A percentile compares a stretch with the other conserved stretches of the same genome.
Evolutionary conservation across 2,329 filamentous ascomycete species (phyloP).

Genomic region (Karstenula rhodostoma): DNA sequence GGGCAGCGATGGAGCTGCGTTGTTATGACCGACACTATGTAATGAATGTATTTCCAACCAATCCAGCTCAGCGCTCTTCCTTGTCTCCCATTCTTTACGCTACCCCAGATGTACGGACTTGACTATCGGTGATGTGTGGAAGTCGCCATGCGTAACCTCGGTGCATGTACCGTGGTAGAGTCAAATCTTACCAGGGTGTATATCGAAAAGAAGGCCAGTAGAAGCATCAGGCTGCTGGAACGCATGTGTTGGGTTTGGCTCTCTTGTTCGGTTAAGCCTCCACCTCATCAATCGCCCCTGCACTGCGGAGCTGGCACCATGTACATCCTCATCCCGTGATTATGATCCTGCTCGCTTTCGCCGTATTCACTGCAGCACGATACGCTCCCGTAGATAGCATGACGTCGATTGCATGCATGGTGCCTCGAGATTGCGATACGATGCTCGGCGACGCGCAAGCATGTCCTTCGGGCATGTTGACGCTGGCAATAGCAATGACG

Average conservation of each 20-base stretch:
- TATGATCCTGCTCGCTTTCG: background rate
- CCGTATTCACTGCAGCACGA: background rate
- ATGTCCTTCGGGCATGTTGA: too few species aligned
- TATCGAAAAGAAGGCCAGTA: too few species aligned
- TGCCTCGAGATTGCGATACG: background rate
- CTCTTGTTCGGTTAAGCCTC: too few species aligned
- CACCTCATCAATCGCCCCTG: background rate
- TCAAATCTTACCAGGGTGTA: too few species aligned
- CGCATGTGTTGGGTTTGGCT: too few species aligned
- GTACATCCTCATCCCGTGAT: constrained; percentile 9
- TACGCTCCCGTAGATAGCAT: background rate
- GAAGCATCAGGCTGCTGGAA: too few species aligned
- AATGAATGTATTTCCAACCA: constrained; percentile 19
- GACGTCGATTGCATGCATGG: background rate
- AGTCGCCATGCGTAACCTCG: too few species aligned
- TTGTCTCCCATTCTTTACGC: background rate
- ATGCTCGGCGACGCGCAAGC: background rate
- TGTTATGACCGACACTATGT: constrained; percentile 19
- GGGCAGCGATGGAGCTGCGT: background rate
- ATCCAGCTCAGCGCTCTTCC: constrained; percentile 1
- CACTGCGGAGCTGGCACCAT: background rate
- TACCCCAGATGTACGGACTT: background rate
- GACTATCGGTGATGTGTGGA: background rate
- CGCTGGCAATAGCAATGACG: too few species aligned
- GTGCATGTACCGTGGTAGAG: too few species aligned